phyloP scores from a whole-genome alignment of 352 stramenopile genomes.

The Pythium brachiatum region DNA sequence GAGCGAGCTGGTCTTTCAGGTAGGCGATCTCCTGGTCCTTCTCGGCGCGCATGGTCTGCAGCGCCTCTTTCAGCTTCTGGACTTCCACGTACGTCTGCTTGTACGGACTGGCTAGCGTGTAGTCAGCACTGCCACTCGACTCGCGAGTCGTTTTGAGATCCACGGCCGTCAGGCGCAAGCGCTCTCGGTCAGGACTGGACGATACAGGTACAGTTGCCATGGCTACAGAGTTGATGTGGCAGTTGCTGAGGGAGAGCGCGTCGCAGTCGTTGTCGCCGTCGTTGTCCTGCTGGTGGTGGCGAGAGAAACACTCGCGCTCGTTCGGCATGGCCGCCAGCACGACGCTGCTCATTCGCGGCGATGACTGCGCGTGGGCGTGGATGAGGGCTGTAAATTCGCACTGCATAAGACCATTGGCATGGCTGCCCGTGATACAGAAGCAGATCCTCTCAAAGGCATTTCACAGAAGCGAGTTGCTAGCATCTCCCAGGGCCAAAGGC shows the following conservation, averaged over 20 bases:
- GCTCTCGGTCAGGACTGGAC: constrained; percentile 8
- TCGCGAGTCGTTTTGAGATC: constrained; percentile 11
- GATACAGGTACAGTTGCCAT: not conserved
- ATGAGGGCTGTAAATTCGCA: not conserved
- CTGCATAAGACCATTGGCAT: not conserved
- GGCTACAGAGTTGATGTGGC: not conserved
- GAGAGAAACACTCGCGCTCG: not conserved
- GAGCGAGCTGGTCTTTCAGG: constrained; percentile 39
- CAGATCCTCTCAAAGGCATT: too few species aligned
- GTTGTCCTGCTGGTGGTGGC: constrained; percentile 15
- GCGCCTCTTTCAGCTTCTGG: constrained; percentile 52
- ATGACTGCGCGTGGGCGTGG: not conserved
- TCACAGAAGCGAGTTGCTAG: not conserved
- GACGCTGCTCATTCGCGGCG: constrained; percentile 2
- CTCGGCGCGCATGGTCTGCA: constrained; percentile 47
- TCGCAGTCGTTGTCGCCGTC: not conserved
- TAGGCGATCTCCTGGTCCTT: constrained; percentile 58
- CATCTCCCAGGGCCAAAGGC: not conserved
- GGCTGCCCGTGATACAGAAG: too few species aligned
- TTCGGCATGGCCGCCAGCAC: constrained; percentile 1
- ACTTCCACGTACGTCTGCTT: constrained; percentile 28
- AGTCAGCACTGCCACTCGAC: not conserved
- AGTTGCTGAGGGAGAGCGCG: not conserved
- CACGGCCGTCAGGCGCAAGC: not conserved
- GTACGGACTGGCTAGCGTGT: constrained; percentile 11